These are phyloP conservation scores for Pichia nanzhaoensis DNA, from an alignment of 805 yeast species.

Conservation along the genomic window DNA sequence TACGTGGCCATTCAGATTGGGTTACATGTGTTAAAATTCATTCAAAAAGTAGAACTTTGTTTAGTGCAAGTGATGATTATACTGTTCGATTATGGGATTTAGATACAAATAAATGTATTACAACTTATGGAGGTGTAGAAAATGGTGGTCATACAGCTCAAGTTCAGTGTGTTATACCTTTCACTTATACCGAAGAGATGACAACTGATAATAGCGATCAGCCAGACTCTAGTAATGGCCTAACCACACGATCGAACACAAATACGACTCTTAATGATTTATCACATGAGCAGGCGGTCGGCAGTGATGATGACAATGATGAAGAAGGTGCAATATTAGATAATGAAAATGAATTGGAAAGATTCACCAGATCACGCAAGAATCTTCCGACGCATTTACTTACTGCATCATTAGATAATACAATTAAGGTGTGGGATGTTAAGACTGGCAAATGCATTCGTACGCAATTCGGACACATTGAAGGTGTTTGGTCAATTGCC, in stretches of 20 bases:
- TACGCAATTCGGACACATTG: conserved; percentile 96
- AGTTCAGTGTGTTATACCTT: conserved; percentile 86
- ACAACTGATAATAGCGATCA: conserved; percentile 26
- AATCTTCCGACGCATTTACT: conserved; percentile 74
- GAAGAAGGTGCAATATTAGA: conserved; percentile 19
- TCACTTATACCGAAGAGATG: conserved; percentile 59
- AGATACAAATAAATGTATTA: conserved; percentile 67
- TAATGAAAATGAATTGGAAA: conserved; percentile 16
- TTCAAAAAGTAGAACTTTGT: conserved; percentile 67
- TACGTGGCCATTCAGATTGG: conserved; percentile 90
- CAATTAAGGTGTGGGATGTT: conserved; percentile 90
- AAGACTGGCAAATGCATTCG: conserved; percentile 80
- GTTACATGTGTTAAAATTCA: conserved; percentile 88
- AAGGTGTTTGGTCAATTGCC: conserved; percentile 96
- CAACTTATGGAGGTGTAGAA: conserved; percentile 69
- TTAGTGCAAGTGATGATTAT: conserved; percentile 86
- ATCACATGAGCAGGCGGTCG: conserved; percentile 5
- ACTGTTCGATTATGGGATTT: conserved; percentile 95
- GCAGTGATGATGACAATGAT: conserved; percentile 8
- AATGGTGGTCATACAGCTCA: conserved; percentile 87
- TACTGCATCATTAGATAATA: conserved; percentile 86
- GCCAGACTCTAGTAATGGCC: conserved; percentile 36
- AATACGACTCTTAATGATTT: conserved; percentile 12
- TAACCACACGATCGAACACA: not conserved
- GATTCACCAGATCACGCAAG: conserved; percentile 16